These are phyloP conservation scores for Carallia pectinifolia DNA, from an alignment of 345 rosid species.

Conservation along the genomic window DNA sequence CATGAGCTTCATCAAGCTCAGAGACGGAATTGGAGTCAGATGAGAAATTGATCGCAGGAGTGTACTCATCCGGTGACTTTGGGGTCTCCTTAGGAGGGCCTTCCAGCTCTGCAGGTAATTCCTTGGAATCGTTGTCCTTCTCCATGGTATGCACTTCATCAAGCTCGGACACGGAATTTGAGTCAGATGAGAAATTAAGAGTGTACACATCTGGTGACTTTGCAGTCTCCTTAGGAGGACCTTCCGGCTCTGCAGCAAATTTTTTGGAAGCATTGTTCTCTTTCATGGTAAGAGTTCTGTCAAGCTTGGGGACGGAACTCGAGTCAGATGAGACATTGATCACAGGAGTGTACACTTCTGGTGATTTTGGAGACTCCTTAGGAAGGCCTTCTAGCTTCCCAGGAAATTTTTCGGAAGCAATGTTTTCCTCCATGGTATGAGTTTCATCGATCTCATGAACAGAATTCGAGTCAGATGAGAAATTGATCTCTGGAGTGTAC, in stretches of 20 bases:
- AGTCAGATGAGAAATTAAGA: constrained; percentile 1
- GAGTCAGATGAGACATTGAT: constrained; percentile 12
- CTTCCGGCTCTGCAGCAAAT: background rate
- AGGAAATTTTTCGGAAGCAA: background rate
- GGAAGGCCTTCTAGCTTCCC: background rate
- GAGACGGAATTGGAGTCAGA: constrained; percentile 2
- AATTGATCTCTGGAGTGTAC: background rate
- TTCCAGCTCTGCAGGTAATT: background rate
- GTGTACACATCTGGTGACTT: background rate
- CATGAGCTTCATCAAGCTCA: constrained; percentile 1
- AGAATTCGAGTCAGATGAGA: too few relatives aligned
- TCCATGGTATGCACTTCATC: constrained; percentile 1
- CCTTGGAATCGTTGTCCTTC: background rate
- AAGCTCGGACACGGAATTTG: background rate
- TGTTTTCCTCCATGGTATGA: background rate
- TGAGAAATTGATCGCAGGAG: background rate
- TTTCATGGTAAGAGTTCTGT: background rate
- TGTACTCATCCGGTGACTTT: background rate
- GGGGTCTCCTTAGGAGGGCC: too few relatives aligned
- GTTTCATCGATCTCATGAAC: background rate
- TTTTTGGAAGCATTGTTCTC: background rate
- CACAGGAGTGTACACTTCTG: background rate
- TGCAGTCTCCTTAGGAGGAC: too few relatives aligned
- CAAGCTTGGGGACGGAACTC: background rate
- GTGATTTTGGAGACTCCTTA: too few relatives aligned